phyloP scores from a whole-genome alignment of 345 rosid species.

The Leavenworthia alabamica region DNA sequence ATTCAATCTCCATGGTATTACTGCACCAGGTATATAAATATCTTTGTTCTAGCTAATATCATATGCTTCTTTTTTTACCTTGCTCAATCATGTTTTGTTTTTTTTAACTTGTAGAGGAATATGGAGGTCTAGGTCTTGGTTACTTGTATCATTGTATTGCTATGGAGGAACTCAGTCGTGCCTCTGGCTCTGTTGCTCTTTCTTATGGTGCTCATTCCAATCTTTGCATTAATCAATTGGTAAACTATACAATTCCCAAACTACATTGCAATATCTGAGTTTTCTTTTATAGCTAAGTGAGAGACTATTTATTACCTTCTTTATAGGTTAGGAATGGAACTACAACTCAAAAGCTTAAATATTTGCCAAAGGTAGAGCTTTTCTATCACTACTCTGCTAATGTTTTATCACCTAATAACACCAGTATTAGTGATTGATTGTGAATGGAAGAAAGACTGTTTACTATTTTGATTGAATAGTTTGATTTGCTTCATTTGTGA shows the following conservation, averaged over 20 bases:
- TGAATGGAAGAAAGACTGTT: not conserved
- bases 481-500: not conserved
- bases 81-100: not conserved
- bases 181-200: slow-evolving; percentile 84
- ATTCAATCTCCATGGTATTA: slow-evolving; percentile 89
- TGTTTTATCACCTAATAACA: not conserved
- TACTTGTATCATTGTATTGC: slow-evolving; percentile 90
- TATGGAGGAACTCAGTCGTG: slow-evolving; percentile 86
- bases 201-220: slow-evolving; percentile 96
- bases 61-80: not conserved
- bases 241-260: slow-evolving; percentile 19
- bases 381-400: not conserved
- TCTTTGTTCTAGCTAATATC: not conserved
- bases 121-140: slow-evolving; percentile 96
- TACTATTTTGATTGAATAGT: not conserved
- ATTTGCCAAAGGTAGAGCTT: slow-evolving; percentile 71
- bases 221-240: slow-evolving; percentile 93
- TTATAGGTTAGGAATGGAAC: slow-evolving; percentile 79
- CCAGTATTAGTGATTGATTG: not conserved
- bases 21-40: slow-evolving; percentile 84
- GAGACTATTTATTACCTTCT: slow-evolving; percentile 5
- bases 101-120: slow-evolving; percentile 53
- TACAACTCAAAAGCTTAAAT: slow-evolving; percentile 69
- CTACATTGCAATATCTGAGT: not conserved
- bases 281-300: not conserved